Conservation (phyloP, 108 stramenopile species). For the Cyclotella choctawhatcheeana region DNA sequence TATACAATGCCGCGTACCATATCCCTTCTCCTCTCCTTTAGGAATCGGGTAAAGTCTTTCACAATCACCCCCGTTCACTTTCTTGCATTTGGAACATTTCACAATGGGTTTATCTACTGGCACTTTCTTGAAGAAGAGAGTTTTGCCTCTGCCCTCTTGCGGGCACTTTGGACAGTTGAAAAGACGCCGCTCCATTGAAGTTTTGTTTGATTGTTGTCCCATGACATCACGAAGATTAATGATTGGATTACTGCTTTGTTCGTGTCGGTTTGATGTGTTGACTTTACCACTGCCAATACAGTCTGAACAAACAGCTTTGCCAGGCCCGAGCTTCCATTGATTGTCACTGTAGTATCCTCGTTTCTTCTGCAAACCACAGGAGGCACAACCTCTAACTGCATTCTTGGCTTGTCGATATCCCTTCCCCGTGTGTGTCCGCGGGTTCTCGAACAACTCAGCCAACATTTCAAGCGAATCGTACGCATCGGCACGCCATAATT, state of each 20-base stretch:
- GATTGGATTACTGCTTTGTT: not conserved
- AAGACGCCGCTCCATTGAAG: conserved; percentile 51
- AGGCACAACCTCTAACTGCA: conserved; percentile 28
- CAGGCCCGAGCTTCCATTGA: conserved; percentile 45
- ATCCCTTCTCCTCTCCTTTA: conserved; percentile 44
- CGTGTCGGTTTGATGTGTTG: not conserved
- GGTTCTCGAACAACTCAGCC: conserved; percentile 35
- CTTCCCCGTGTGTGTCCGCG: conserved; percentile 23
- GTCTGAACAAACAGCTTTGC: conserved; percentile 23
- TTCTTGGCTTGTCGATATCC: conserved; percentile 27
- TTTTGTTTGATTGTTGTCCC: conserved; percentile 6
- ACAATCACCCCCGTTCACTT: conserved; percentile 25
- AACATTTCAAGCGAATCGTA: conserved; percentile 32
- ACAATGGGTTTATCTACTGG: conserved; percentile 42
- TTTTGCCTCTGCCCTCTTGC: conserved; percentile 36
- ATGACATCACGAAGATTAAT: not conserved
- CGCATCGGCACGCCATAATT: conserved; percentile 37
- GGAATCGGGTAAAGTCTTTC: conserved; percentile 40
- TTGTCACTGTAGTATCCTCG: conserved; percentile 10
- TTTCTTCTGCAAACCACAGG: conserved; percentile 35
- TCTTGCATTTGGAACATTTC: conserved; percentile 49
- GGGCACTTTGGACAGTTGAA: conserved; percentile 58
- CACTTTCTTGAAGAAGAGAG: conserved; percentile 50
- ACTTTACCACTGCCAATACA: conserved; percentile 7
- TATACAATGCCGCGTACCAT: conserved; percentile 38